Conservation (phyloP, 371 early-diverging fungal genomes). For the Entomophthora muscae region DNA sequence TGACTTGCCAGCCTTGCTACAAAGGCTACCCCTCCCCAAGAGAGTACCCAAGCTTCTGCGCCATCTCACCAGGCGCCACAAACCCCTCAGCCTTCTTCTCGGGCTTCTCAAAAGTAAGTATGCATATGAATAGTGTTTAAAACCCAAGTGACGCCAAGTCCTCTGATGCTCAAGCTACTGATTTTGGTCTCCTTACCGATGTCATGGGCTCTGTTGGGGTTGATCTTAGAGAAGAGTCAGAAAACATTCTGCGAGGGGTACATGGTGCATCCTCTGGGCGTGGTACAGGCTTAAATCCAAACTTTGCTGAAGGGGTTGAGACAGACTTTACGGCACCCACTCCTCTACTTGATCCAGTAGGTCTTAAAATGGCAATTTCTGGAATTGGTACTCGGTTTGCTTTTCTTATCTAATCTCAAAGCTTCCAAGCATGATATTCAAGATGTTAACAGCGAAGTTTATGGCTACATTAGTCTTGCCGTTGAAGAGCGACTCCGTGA, state of each 20-base stretch:
- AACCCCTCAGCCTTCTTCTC: neutral
- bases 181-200: slow-evolving; percentile 48
- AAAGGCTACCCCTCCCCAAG: neutral
- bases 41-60: neutral
- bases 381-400: neutral
- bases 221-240: slow-evolving; percentile 35
- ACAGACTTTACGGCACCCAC: neutral
- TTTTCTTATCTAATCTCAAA: neutral
- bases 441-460: slow-evolving; percentile 34
- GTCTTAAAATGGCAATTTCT: neutral
- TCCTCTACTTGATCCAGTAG: neutral
- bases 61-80: neutral
- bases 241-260: slow-evolving; percentile 21
- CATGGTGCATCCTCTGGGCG: slow-evolving; percentile 13
- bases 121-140: neutral
- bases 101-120: neutral
- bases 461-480: slow-evolving; percentile 43
- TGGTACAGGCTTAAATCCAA: no score
- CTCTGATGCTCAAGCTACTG: neutral
- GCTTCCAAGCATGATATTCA: neutral
- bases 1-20: neutral
- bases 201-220: slow-evolving; percentile 77
- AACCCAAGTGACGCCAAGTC: neutral
- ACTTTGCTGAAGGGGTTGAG: neutral
- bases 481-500: slow-evolving; percentile 39